Evolutionary conservation across 1,139 yeast genomes (phyloP), one percentile per base, ranked within the genome.

Genomic region (Candida freyschussii): DNA sequence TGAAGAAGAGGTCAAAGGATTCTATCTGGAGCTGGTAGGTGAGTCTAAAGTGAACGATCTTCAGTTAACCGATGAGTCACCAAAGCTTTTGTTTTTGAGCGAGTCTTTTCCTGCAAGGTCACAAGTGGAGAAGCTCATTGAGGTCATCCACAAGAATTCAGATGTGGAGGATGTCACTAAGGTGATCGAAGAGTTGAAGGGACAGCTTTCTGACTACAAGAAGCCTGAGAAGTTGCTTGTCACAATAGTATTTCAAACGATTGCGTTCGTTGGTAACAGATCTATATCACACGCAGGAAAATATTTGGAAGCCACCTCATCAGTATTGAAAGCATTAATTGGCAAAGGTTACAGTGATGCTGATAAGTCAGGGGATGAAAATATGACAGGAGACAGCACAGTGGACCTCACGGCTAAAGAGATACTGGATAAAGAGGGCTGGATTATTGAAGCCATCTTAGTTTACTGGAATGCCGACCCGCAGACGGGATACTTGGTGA

Each of bases 231-330:
- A 69, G 43, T 62, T 78, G 39, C 55, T 76, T 25, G 65, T 81
- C 26, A 74, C 81, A 22, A 61, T 84, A 17, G 59, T 87, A 16
- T 68, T 81, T 45, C 89, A 85, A 51, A 69, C 83, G 0, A 69
- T 86, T 36, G 83, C 93, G 29, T 80, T 78, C 50, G 78, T 87
- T 40, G 96, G 97, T 17, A 81, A 86, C 29, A 73, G 97, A 53
- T 87, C 97, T 1, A 71, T 89, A 29, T 84, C 95, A 16, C 95
- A 94, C 37, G 87, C 87, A 25, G 79, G 78, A 34, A 76, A 76
- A 46, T 78, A 83, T 54, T 66, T 86, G 39, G 67, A 70, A 26
- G 71, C 78, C 39, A 72, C 78, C 34, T 59, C 67, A 22, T 67
- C 65, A 27, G 68, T 77, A 36, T 60, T 89, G 44, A 57, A 62